Evolutionary conservation across 2,329 filamentous ascomycete species (phyloP).

Genomic region (Endoconidiophora laricicola): DNA sequence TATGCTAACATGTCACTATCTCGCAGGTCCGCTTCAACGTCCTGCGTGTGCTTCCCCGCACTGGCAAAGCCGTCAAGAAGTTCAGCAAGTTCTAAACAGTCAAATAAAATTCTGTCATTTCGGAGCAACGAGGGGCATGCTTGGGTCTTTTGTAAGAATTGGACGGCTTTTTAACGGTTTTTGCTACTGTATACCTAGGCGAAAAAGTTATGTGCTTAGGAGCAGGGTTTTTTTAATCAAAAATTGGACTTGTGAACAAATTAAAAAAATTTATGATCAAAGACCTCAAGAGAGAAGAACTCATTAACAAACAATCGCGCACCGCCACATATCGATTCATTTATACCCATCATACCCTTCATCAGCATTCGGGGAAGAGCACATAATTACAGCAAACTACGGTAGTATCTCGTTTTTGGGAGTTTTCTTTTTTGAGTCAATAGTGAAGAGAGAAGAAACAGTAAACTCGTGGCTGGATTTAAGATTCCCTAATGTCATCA

Average conservation of each 20-base stretch:
- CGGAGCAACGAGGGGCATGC: constrained; percentile 27
- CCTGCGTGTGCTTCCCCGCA: constrained; percentile 93
- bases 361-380: too few species aligned
- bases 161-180: constrained; percentile 14
- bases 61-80: constrained; percentile 91
- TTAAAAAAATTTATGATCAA: constrained; percentile 3
- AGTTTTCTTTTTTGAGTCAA: too few species aligned
- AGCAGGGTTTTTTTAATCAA: constrained; percentile 13
- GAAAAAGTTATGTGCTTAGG: constrained; percentile 13
- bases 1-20: constrained; percentile 7
- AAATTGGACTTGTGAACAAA: constrained; percentile 13
- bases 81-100: constrained; percentile 91
- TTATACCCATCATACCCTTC: not conserved
- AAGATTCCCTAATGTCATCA: too few species aligned
- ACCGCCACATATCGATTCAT: not conserved
- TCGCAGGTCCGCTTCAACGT: constrained; percentile 94
- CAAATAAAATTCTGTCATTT: constrained; percentile 28
- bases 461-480: too few species aligned
- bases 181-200: constrained; percentile 11
- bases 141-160: constrained; percentile 22
- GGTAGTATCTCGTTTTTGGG: too few species aligned
- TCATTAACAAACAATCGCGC: constrained; percentile 1
- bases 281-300: not conserved
- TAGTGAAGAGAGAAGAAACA: too few species aligned
- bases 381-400: too few species aligned